phyloP scores from a whole-genome alignment of 176 grass and related monocot genomes.

The Aegilops longissima region DNA sequence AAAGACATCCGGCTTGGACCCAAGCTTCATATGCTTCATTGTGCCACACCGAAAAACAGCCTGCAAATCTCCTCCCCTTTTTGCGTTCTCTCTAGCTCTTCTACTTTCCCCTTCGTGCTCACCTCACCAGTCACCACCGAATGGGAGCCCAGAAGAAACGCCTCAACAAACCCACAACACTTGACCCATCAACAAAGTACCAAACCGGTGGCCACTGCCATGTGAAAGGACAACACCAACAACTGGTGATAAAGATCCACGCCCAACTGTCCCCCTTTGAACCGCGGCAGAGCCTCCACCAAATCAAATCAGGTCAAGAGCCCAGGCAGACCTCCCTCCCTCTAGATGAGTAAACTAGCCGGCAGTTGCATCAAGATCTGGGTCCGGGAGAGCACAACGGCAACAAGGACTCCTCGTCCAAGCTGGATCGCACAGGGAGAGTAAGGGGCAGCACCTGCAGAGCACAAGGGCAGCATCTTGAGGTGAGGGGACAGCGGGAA shows the following conservation, averaged over 20 bases:
- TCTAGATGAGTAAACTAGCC: conserved; percentile 60
- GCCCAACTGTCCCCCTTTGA: conserved; percentile 43
- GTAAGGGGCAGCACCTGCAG: conserved; percentile 37
- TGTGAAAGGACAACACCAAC: conserved; percentile 52
- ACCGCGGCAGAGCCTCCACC: conserved; percentile 43
- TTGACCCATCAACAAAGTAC: conserved; percentile 56
- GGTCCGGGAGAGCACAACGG: conserved; percentile 37
- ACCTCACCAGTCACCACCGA: conserved; percentile 25
- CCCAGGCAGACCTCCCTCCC: neutral
- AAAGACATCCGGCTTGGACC: conserved; percentile 91
- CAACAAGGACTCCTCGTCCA: conserved; percentile 37
- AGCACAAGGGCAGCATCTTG: conserved; percentile 80
- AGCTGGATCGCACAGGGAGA: conserved; percentile 44
- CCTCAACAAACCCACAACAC: conserved; percentile 53
- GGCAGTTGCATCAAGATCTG: conserved; percentile 56
- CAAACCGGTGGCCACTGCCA: conserved; percentile 35
- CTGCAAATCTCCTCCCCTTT: conserved; percentile 5
- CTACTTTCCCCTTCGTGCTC: conserved; percentile 14
- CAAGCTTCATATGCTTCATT: conserved; percentile 99
- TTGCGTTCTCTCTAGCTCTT: neutral
- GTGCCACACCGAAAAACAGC: conserved; percentile 26
- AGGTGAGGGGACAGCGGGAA: conserved; percentile 67
- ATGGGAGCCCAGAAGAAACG: conserved; percentile 32
- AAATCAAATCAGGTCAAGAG: conserved; percentile 49
- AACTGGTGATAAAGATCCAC: conserved; percentile 50